Base-by-base conservation (phyloP, 305 asterid species). In the Fraxinus baroniana region DNA sequence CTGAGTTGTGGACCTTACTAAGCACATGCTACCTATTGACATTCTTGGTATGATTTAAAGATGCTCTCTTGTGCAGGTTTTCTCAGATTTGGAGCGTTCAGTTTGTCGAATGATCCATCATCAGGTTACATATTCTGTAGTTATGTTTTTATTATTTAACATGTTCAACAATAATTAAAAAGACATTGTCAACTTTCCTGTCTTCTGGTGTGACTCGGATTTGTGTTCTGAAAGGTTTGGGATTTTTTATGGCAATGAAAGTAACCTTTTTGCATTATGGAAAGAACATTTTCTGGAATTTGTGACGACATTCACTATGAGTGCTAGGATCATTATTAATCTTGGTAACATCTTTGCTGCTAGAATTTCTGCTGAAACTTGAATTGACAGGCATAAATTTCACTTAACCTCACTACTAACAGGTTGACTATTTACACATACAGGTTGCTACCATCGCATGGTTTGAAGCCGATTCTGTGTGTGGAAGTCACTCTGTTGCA, bases 391-490 rank as follows among this genome's bases (percentile, higher is more conserved):
- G 32, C 57, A 78, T 81, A 13, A 71, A 30, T 44, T 80, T 66
- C 36, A 79, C 13, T 75, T 26, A 79, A 82, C 86, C 70, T 84
- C 82, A 55, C 83, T 77, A 83, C 74, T 87, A 77, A 83, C 79
- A 84, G 76, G 73, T 52, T 33, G 82, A 85, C 86, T 57, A 66
- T 83, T 44, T 44, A 60, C 81, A 33, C 81, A 52, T 89, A 91
- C 94, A 97, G 99, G 99, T 95, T 84, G 99, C 99, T 64, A 93
- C 99, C 70, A 97, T 97, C 78, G 99, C 98, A 74, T 97, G 99
- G 99, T 95, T 97, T 90, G 99, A 97, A 86, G 99, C 98, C 30
- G 98, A 95, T 85, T 95, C 99, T 84, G 90, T 97, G 83, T 95
- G 99, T 89, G 99, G 99, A 80, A 97, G 99, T 93, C 97, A 97